Evolutionary conservation across 306 rosid genomes (phyloP).

Genomic region (apple (Malus domestica)): ASM211411v1 NC_041792.1:21025907-21026406

Average conservation of each 20-base stretch:
- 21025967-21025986: slow-evolving; percentile 20
- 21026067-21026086: slow-evolving; percentile 29
- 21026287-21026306: slow-evolving; percentile 28
- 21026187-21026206: slow-evolving; percentile 16
- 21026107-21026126: slow-evolving; percentile 22
- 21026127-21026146: slow-evolving; percentile 23
- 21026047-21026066: slow-evolving; percentile 63
- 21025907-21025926: background rate
- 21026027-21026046: slow-evolving; percentile 44
- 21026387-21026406: slow-evolving; percentile 12
- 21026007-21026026: slow-evolving; percentile 35
- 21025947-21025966: slow-evolving; percentile 65
- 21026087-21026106: slow-evolving; percentile 38
- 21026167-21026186: slow-evolving; percentile 25
- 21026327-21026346: background rate
- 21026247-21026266: slow-evolving; percentile 45
- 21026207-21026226: slow-evolving; percentile 3
- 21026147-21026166: slow-evolving; percentile 35
- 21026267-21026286: slow-evolving; percentile 50
- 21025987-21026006: slow-evolving; percentile 18
- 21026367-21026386: background rate
- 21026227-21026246: slow-evolving; percentile 19
- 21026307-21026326: slow-evolving; percentile 16
- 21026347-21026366: no score
- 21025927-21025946: slow-evolving; percentile 22